Evolutionary conservation across 805 yeast species (phyloP), one percentile per base, ranked within the genome.

Genomic region (Pachysolen tannophilus): DNA sequence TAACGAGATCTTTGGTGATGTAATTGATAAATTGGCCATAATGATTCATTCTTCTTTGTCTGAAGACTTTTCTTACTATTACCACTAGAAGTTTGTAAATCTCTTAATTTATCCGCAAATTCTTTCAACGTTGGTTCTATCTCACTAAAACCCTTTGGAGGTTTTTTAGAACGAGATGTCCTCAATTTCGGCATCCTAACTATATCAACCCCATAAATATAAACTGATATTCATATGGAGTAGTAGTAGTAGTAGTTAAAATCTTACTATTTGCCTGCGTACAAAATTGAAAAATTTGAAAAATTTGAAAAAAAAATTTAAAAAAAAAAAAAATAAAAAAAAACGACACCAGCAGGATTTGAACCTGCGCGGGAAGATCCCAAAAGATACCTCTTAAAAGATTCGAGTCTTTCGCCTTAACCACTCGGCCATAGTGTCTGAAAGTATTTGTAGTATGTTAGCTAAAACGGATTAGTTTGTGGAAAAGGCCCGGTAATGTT

Each of bases 321-420:
- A 27, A 33, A 33, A 27, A 38, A 19, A 30, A 31, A 37, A 33
- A 46, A 45, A 44, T 53, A 61, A 61, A 61, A 58, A 51, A 49
- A 47, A 50, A 38, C 80, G 82, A 72, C 78, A 74, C 72, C 78
- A 69, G 78, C 79, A 73, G 82, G 80, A 75, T 69, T 75, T 75
- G 80, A 75, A 75, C 82, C 80, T 69, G 78, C 79, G 82, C 79
- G 80, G 79, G 80, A 74, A 68, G 65, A 72, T 70, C 80, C 79
- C 80, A 75, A 69, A 63, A 73, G 79, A 64, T 63, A n/a, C n/a
- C n/a, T n/a, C n/a, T n/a, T n/a, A n/a, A n/a, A n/a, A n/a, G n/a
- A n/a, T 76, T 75, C 77, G 79, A 75, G 77, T 71, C 80, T 73
- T 63, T 66, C 81, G 78, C 80, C 79, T 74, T 74, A 74, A 73